Evolutionary conservation across 2,329 filamentous ascomycete species (phyloP), one percentile per base, ranked within the genome.

Genomic region (Trichocomaceae sp.): DNA sequence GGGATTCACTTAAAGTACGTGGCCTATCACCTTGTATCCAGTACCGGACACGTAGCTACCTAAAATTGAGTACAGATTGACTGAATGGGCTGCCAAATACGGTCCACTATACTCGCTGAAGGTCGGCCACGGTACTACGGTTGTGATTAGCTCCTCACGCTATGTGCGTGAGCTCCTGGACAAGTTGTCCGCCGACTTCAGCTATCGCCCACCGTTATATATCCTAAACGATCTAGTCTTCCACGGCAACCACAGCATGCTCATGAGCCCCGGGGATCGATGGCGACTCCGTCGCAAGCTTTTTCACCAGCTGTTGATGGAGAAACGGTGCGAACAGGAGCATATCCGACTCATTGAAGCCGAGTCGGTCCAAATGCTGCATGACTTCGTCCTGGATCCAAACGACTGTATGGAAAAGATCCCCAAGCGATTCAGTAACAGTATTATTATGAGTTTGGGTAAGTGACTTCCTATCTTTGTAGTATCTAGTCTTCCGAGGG

Each of bases 371-470:
- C 77, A 80, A 61, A 72, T 80, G 67, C 55, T 79, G 5, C 62
- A 65, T 13, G 78, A 80, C 58, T 75, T 74, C 56, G 57, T 75
- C n/a, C 47, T 66, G 0, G 55, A 63, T 0, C 76, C 77, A 0
- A 65, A 71, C 33, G 57, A 74, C n/a, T 69, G 73, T 50, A 78
- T 79, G 75, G 54, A 67, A 33, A 75, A 79, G 58, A 26, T 26
- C 23, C 70, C 77, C 0, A 75, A 75, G 58, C 67, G 78, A 2
- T 78, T 71, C 57, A 76, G 70, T 50, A 79, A 80, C 58, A 77
- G 74, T 55, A 72, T 79, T 50, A 77, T 67, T 22, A 77, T 74
- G 66, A 70, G 65, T 41, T 60, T 76, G 15, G 33, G 33, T n/a
- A 37, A 37, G 33, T 37, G 15, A 12, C 15, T 37, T 37, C 33